phyloP scores from a whole-genome alignment of 306 rosid genomes.

The Quillaja saponaria region DNA sequence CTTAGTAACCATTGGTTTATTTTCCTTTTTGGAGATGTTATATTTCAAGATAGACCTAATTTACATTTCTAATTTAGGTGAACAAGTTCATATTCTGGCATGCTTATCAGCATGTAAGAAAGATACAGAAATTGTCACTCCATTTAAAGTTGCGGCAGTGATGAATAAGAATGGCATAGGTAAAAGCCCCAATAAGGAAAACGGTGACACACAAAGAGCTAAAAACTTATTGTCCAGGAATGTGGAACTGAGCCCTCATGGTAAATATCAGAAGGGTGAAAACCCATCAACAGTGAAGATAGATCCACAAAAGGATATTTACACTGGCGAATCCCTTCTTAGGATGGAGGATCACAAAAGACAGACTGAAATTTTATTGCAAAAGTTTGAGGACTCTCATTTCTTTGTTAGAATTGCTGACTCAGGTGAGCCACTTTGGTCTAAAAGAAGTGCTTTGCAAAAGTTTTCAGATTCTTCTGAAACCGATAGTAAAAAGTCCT shows the following conservation, averaged over 20 bases:
- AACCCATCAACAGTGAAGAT: constrained; percentile 32
- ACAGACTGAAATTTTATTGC: constrained; percentile 60
- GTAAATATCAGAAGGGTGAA: constrained; percentile 55
- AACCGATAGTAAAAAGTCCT: constrained; percentile 36
- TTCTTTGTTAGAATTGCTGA: constrained; percentile 93
- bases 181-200: constrained; percentile 55
- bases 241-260: constrained; percentile 44
- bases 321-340: constrained; percentile 61
- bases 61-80: constrained; percentile 67
- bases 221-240: constrained; percentile 36
- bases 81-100: constrained; percentile 87
- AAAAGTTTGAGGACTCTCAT: constrained; percentile 80
- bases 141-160: constrained; percentile 73
- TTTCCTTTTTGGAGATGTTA: constrained; percentile 28
- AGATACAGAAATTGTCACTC: constrained; percentile 72
- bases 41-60: constrained; percentile 44
- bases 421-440: constrained; percentile 75
- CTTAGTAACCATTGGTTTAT: constrained; percentile 33
- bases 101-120: constrained; percentile 89
- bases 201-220: constrained; percentile 46
- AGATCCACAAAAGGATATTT: constrained; percentile 43
- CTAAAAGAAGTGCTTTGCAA: constrained; percentile 47
- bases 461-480: constrained; percentile 34
- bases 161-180: constrained; percentile 63
- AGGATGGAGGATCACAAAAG: constrained; percentile 69